Conservation (phyloP, 2,329 filamentous ascomycete species). For the Botrytis pseudocinerea region DNA sequence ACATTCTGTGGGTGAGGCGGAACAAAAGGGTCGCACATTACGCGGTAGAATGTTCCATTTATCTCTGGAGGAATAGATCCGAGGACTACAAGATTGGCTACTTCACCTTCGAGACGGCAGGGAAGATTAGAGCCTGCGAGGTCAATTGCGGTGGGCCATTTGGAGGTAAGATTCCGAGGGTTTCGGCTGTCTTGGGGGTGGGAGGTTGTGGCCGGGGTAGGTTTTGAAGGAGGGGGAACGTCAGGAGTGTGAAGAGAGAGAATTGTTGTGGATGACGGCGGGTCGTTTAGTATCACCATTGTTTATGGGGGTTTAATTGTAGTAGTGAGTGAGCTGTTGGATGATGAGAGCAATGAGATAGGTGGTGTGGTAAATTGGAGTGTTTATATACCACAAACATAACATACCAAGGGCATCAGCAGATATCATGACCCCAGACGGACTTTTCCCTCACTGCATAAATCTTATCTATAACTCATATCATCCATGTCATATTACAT, state of each 20-base stretch:
- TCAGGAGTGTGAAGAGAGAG: not conserved
- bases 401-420: not conserved
- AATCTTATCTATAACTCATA: not conserved
- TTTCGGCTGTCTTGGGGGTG: not conserved
- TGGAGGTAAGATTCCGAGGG: not conserved
- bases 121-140: slow-evolving; percentile 4
- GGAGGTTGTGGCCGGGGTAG: not conserved
- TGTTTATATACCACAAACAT: not conserved
- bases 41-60: slow-evolving; percentile 46
- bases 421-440: not conserved
- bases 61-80: slow-evolving; percentile 46
- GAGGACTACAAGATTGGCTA: slow-evolving; percentile 42
- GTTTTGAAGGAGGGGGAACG: not conserved
- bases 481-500: not conserved
- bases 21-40: slow-evolving; percentile 49
- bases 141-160: not conserved
- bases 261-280: not conserved
- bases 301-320: not conserved
- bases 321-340: not conserved
- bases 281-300: not conserved
- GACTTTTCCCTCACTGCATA: not conserved
- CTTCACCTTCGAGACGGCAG: slow-evolving; percentile 41
- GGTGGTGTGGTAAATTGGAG: not conserved
- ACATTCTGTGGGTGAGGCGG: slow-evolving; percentile 55
- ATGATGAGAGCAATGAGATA: not conserved